phyloP scores from a whole-genome alignment of 2,329 filamentous ascomycete genomes.

The Nemania bipapillata region DNA sequence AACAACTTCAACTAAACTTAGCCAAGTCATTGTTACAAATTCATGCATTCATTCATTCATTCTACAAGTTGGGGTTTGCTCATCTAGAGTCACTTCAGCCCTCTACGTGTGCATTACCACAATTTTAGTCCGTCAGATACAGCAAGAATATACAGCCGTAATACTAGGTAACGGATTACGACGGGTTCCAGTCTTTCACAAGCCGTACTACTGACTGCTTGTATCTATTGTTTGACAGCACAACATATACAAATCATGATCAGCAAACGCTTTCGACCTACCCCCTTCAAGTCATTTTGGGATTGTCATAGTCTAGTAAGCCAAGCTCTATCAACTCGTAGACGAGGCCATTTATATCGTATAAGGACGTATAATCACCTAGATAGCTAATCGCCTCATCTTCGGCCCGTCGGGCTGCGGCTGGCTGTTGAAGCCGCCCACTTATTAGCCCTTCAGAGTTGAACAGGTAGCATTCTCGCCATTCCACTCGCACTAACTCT shows the following conservation, averaged over 20 bases:
- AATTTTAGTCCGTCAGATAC: conserved; percentile 29
- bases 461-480: conserved; percentile 12
- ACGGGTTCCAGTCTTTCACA: conserved; percentile 20
- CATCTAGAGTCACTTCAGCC: conserved; percentile 1
- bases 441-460: conserved; percentile 18
- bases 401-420: conserved; percentile 37
- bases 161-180: conserved; percentile 36
- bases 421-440: conserved; percentile 18
- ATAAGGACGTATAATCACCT: conserved; percentile 7
- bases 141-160: conserved; percentile 28
- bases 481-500: conserved; percentile 23
- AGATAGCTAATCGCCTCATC: conserved; percentile 10
- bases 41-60: not conserved
- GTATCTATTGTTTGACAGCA: conserved; percentile 4
- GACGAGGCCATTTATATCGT: conserved; percentile 7
- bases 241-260: conserved; percentile 20
- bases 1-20: not conserved
- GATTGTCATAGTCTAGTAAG: conserved; percentile 18
- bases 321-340: conserved; percentile 13
- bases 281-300: conserved; percentile 13
- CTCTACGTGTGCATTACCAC: conserved; percentile 22
- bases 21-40: not conserved
- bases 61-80: not conserved
- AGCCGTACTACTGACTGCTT: conserved; percentile 26
- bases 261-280: conserved; percentile 8